phyloP scores from a whole-genome alignment of 805 yeast species.

The Suhomyces sp. region DNA sequence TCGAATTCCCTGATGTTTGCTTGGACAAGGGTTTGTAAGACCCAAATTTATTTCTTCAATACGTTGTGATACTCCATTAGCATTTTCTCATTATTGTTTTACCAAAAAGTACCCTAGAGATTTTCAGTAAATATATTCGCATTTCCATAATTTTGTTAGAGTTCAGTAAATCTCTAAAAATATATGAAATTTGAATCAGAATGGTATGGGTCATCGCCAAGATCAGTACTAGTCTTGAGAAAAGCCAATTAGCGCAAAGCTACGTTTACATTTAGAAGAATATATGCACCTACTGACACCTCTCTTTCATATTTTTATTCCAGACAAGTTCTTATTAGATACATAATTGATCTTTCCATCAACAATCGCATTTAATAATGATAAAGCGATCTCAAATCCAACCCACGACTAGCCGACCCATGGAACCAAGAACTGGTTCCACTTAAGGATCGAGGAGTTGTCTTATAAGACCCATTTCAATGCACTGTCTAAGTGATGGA shows the following conservation, averaged over 20 bases:
- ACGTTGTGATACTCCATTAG: background rate
- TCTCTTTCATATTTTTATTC: conserved; percentile 45
- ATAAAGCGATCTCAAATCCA: conserved; percentile 15
- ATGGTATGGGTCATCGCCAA: too few species aligned
- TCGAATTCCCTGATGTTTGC: conserved; percentile 45
- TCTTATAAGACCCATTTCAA: conserved; percentile 24
- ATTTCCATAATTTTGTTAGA: background rate
- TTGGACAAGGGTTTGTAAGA: conserved; percentile 21
- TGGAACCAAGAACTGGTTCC: conserved; percentile 33
- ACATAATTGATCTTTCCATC: conserved; percentile 44
- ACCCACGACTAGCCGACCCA: conserved; percentile 9
- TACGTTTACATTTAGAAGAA: conserved; percentile 5
- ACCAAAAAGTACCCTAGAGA: background rate
- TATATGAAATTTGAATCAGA: background rate
- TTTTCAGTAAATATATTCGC: background rate
- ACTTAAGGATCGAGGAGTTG: conserved; percentile 10
- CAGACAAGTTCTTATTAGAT: conserved; percentile 51
- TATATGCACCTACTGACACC: conserved; percentile 51
- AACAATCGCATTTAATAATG: conserved; percentile 41
- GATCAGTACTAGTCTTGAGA: background rate
- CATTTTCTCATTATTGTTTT: background rate
- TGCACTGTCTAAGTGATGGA: conserved; percentile 74
- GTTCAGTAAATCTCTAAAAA: background rate
- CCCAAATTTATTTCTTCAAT: background rate
- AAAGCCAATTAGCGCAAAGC: background rate